A percentile compares a stretch with the other conserved stretches of the same genome.
Conservation (phyloP, 257 asterid genomes). For the Phtheirospermum japonicum region DNA sequence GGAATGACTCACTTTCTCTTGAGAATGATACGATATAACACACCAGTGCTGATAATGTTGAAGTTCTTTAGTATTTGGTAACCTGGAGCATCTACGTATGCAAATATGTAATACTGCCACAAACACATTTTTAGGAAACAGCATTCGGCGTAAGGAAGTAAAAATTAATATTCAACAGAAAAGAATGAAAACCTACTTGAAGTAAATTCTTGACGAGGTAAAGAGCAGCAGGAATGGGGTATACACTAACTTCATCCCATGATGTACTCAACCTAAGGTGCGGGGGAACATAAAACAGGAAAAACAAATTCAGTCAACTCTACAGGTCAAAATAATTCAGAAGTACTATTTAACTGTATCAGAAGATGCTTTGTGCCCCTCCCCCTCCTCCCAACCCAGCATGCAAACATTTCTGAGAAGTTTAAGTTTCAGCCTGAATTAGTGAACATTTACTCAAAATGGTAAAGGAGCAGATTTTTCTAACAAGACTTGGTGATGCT, state of each 20-base stretch:
- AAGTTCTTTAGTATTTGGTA: conserved; percentile 95
- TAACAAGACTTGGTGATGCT: background rate
- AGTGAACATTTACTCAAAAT: conserved; percentile 2
- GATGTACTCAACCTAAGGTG: conserved; percentile 78
- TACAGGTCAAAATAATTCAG: conserved; percentile 11
- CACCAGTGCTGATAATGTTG: conserved; percentile 95
- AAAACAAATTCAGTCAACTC: conserved; percentile 14
- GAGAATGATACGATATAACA: conserved; percentile 83
- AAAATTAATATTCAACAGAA: conserved; percentile 16
- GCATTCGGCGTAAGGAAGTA: conserved; percentile 15
- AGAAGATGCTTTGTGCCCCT: conserved; percentile 2
- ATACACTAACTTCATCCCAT: conserved; percentile 87
- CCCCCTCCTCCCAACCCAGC: conserved; percentile 6
- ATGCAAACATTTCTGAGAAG: conserved; percentile 20
- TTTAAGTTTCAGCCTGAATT: conserved; percentile 10
- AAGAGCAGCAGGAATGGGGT: conserved; percentile 96
- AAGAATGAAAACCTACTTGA: conserved; percentile 56
- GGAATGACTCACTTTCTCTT: conserved; percentile 71
- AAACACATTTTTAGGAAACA: conserved; percentile 33
- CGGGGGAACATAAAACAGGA: conserved; percentile 20
- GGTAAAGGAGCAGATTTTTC: conserved; percentile 12
- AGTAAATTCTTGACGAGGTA: conserved; percentile 94
- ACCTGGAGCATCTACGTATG: conserved; percentile 99
- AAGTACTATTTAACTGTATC: conserved; percentile 17
- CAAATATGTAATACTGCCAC: conserved; percentile 93